A percentile compares a stretch with the other conserved stretches of the same genome.
phyloP scores from a whole-genome alignment of 208 protist genomes.

The Leishmania mexicana region DNA sequence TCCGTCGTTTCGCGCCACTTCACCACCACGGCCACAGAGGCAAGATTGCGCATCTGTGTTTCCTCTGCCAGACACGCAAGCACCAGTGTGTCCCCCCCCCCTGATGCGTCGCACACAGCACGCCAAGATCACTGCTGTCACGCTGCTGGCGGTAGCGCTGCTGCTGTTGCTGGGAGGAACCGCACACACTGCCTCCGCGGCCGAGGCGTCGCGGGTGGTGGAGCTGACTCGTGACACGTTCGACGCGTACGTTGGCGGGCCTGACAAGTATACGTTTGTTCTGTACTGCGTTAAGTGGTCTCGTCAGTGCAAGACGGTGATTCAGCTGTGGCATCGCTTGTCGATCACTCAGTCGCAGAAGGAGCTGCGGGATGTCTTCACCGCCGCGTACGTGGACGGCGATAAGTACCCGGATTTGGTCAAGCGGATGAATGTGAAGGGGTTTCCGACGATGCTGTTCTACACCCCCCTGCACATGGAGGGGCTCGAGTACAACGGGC shows the following conservation, averaged over 20 bases:
- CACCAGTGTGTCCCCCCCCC: background rate
- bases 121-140: background rate
- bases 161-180: constrained; percentile 6
- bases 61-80: background rate
- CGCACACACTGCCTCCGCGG: background rate
- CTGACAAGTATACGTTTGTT: constrained; percentile 66
- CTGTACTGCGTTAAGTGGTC: constrained; percentile 78
- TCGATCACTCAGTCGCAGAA: constrained; percentile 72
- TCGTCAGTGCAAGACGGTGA: constrained; percentile 38
- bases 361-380: constrained; percentile 58
- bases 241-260: constrained; percentile 55
- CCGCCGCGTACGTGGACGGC: constrained; percentile 64
- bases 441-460: constrained; percentile 64
- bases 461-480: constrained; percentile 72
- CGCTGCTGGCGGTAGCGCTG: constrained; percentile 2
- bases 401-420: constrained; percentile 57
- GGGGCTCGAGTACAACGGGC: constrained; percentile 59
- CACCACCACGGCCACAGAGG: background rate
- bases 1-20: background rate
- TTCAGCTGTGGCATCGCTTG: constrained; percentile 58
- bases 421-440: constrained; percentile 44
- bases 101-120: background rate
- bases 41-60: background rate
- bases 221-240: constrained; percentile 65
- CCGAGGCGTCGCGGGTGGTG: constrained; percentile 51